Evolutionary conservation across 1,284 basidiomycete species (phyloP).

Genomic region (Tylopilus orsonianus): DNA sequence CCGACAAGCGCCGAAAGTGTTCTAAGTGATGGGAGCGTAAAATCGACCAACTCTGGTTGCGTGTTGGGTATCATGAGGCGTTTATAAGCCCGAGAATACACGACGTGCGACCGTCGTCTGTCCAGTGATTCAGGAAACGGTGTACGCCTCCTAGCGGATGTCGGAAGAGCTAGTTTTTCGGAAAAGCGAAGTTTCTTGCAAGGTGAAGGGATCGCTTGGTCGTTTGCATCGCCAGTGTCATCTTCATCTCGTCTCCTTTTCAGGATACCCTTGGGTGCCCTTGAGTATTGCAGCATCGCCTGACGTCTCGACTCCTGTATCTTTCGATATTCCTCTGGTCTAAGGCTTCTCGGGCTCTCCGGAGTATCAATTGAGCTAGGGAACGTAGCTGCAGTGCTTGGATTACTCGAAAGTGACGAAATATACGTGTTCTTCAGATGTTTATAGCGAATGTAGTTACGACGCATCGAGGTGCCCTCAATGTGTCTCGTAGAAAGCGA

Average conservation of each 20-base stretch:
- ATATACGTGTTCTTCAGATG: conserved; percentile 33
- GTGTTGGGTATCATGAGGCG: conserved; percentile 6
- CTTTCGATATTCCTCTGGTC: conserved; percentile 23
- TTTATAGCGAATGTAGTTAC: conserved; percentile 29
- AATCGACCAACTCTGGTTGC: conserved; percentile 29
- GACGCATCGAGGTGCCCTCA: conserved; percentile 27
- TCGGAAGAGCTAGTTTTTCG: conserved; percentile 3
- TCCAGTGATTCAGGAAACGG: conserved; percentile 14
- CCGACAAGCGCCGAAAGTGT: conserved; percentile 31
- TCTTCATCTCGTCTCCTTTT: conserved; percentile 30
- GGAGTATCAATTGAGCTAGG: conserved; percentile 26
- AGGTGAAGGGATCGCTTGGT: neutral
- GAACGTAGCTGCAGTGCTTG: conserved; percentile 14
- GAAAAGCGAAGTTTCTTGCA: conserved; percentile 32
- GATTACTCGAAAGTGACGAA: conserved; percentile 23
- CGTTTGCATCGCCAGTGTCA: conserved; percentile 3
- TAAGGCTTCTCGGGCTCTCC: conserved; percentile 20
- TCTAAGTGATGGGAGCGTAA: conserved; percentile 32
- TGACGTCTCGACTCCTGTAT: conserved; percentile 33
- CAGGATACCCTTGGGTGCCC: conserved; percentile 30
- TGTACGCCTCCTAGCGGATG: conserved; percentile 10
- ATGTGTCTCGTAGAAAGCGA: conserved; percentile 26
- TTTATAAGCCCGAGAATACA: conserved; percentile 18
- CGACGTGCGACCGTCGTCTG: conserved; percentile 16
- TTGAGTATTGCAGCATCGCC: conserved; percentile 29